Conservation (phyloP, 225 moss, liverwort and hornwort genomes). For the Pleurozium schreberi region DNA sequence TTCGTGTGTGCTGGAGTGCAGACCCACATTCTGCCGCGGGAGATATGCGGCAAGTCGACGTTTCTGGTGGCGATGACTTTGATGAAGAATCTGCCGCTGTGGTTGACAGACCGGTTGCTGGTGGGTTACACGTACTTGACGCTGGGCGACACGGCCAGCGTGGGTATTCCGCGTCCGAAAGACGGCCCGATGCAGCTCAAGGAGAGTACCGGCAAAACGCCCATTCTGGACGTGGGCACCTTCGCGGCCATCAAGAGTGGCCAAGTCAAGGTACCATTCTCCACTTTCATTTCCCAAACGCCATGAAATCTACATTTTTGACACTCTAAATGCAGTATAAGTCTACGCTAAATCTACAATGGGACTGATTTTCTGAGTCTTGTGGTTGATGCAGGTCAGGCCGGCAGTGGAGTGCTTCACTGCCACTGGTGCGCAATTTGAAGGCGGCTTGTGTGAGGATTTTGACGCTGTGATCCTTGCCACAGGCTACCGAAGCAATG, state of each 20-base stretch:
- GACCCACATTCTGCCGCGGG: slow-evolving; percentile 82
- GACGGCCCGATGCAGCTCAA: slow-evolving; percentile 74
- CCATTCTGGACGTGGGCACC: slow-evolving; percentile 85
- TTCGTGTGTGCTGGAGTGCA: background rate
- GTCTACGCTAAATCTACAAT: too few relatives aligned
- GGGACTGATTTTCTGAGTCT: background rate
- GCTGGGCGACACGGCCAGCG: slow-evolving; percentile 53
- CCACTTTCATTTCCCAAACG: background rate
- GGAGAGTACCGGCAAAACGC: slow-evolving; percentile 58
- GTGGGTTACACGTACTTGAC: slow-evolving; percentile 49
- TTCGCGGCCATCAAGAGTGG: slow-evolving; percentile 68
- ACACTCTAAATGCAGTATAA: background rate
- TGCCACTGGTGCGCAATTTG: slow-evolving; percentile 37
- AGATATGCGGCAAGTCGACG: slow-evolving; percentile 72
- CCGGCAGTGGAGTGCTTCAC: slow-evolving; percentile 44
- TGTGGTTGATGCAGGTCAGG: slow-evolving; percentile 31
- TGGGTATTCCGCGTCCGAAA: slow-evolving; percentile 56
- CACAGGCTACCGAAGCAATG: slow-evolving; percentile 83
- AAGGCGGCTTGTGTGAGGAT: slow-evolving; percentile 24
- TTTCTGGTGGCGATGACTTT: slow-evolving; percentile 63
- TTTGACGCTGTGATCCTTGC: slow-evolving; percentile 72
- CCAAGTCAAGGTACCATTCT: slow-evolving; percentile 46
- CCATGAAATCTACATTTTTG: background rate
- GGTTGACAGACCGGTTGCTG: slow-evolving; percentile 70
- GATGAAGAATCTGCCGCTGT: slow-evolving; percentile 60